Evolutionary conservation across 805 yeast species (phyloP), one percentile per base, ranked within the genome.

Genomic region (Tetrapisispora namnaoensis): DNA sequence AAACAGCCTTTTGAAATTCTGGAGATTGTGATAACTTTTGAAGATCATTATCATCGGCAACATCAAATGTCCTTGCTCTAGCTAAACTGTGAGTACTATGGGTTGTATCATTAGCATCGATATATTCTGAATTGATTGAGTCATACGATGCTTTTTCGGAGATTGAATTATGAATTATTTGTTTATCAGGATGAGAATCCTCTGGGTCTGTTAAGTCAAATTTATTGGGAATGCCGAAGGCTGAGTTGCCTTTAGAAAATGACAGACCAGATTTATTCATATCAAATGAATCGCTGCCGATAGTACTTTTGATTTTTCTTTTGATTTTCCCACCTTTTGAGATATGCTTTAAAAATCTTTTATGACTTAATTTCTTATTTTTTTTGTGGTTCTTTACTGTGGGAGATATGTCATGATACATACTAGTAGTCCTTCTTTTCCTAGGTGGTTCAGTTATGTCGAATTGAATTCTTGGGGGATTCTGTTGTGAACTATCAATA

Each of bases 41-140:
- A 21, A 59, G 32, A 28, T 53, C 54, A 35, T 44, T 57, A 46
- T 55, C 62, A 47, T 49, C 52, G 20, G 57, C 56, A 16, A 67
- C 65, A 48, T 77, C 82, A 42, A 75, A 57, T 0, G 82, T 77
- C 51, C 71, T 74, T 13, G 80, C 70, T 52, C 80, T 39, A 65
- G 50, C 74, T 72, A 30, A 58, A 55, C 9, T 2, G 36, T 28
- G 24, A 3, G 4, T n/a, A n/a, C 9, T 17, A 3, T 28, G 21
- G 3, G 3, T 40, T 4, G 10, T 7, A 28, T n/a, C n/a, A 40
- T 28, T 21, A 13, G 6, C 43, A 28, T 17, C 16, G 27, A 4
- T 28, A 62, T 22, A 24, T 72, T 62, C 13, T 18, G 24, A 16
- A 4, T 10, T 14, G 13, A 14, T 3, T 2, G 40, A 11, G 16